Evolutionary conservation across 192 early-diverging fungal species (phyloP), one percentile per base, ranked within the genome.

Genomic region (Linnemannia schmuckeri): DNA sequence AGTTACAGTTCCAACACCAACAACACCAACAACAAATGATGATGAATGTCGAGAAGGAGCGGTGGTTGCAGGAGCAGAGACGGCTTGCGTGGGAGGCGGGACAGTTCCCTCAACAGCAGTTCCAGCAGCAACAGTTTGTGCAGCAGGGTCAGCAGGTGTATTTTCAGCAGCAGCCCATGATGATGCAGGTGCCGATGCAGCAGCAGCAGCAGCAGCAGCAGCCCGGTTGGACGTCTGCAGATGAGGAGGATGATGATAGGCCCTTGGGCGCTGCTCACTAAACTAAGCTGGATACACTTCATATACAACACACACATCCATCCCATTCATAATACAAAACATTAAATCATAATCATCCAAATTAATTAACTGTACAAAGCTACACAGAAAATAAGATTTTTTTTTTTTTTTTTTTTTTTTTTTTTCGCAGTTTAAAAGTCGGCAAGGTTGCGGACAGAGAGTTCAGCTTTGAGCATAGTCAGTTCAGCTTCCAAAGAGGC

Each of bases 381-480:
- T 27, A 27, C 24, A 27, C 1, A 61, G 27, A 27, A 57, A 57
- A 57, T 27, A 9, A 2, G 6, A 0, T 27, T 61, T 61, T 27
- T 10, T 24, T 61, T 61, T 1, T n/a, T 27, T 61, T 61, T 27
- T 10, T 24, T 61, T 61, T 1, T 27, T 61, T 61, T 27, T 10
- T 24, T 61, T 61, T 1, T n/a, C 17, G n/a, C 24, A 61, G 9
- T 5, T 6, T 27, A 61, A 61, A 61, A 81, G n/a, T 69, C 79
- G 15, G 84, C 84, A 3, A 87, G 76, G 49, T 81, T 76, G 37
- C 78, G 79, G 22, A 87, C 84, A n/a, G 84, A 87, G 17, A 91
- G 27, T 66, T 91, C 90, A 24, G 90, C 88, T 52, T 86, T 91
- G 46, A 88, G 68, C 73, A 91, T 77, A 17, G 88, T 91, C 71